phyloP scores from a whole-genome alignment of 2,329 filamentous ascomycete genomes.

The Aspergillus neoniger region DNA sequence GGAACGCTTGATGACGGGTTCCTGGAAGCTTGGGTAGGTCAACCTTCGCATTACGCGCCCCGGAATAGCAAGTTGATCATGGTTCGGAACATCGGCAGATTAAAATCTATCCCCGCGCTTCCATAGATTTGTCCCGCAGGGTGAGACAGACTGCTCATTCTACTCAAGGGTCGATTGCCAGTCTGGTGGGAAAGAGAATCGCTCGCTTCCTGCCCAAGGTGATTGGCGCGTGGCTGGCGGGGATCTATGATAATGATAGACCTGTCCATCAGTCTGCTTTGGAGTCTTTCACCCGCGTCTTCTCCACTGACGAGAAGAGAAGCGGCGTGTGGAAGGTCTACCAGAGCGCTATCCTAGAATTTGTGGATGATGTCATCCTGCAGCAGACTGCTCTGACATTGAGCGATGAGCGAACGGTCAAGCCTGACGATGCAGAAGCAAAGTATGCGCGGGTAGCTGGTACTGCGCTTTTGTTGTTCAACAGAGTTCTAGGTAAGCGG shows the following conservation, averaged over 20 bases:
- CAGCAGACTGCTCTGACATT: constrained; percentile 78
- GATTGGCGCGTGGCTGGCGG: constrained; percentile 87
- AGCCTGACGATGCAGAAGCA: constrained; percentile 76
- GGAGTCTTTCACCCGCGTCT: constrained; percentile 73
- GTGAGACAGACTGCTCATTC: constrained; percentile 85
- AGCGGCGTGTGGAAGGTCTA: constrained; percentile 77
- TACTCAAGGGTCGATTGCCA: constrained; percentile 66
- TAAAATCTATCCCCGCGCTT: constrained; percentile 81
- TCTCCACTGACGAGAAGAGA: constrained; percentile 78
- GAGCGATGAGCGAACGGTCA: constrained; percentile 86
- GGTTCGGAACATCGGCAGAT: constrained; percentile 55
- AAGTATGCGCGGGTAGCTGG: constrained; percentile 82
- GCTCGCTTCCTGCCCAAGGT: constrained; percentile 75
- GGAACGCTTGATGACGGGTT: constrained; percentile 75
- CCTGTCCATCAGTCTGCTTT: constrained; percentile 73
- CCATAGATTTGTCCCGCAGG: constrained; percentile 83
- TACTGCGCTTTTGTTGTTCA: constrained; percentile 58
- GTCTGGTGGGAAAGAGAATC: constrained; percentile 73
- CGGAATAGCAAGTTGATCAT: constrained; percentile 16
- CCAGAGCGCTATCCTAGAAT: constrained; percentile 77
- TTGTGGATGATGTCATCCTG: constrained; percentile 73
- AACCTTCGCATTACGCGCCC: constrained; percentile 11
- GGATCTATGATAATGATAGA: constrained; percentile 82
- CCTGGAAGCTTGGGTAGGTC: constrained; percentile 82
- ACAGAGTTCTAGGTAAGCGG: constrained; percentile 53